A percentile compares a stretch with the other conserved stretches of the same genome.
Evolutionary conservation across 2,329 filamentous ascomycete species (phyloP).

Genomic region (Stagonosporopsis vannaccii): DNA sequence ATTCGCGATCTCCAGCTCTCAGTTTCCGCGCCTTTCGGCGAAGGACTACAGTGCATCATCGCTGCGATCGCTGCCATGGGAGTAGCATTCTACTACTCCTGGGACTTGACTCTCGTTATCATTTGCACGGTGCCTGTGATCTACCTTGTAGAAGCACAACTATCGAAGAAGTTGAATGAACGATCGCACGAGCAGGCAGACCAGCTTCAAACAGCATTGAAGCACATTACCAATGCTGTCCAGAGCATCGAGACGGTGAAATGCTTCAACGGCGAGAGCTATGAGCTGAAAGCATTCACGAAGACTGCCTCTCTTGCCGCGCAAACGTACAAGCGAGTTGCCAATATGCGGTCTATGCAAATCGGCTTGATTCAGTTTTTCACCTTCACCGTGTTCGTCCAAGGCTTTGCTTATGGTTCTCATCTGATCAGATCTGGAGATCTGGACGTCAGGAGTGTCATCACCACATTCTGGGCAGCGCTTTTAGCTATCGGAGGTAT

Average conservation of each 20-base stretch:
- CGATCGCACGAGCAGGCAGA: conserved; percentile 74
- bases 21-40: conserved; percentile 80
- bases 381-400: conserved; percentile 79
- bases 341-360: conserved; percentile 73
- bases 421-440: conserved; percentile 68
- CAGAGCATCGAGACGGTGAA: conserved; percentile 85
- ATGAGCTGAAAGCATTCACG: conserved; percentile 73
- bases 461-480: conserved; percentile 87
- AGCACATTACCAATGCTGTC: conserved; percentile 73
- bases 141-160: conserved; percentile 63
- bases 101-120: conserved; percentile 82
- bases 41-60: conserved; percentile 69
- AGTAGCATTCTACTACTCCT: conserved; percentile 80
- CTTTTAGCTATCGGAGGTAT: conserved; percentile 78
- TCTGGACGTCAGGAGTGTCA: conserved; percentile 68
- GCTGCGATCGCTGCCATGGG: conserved; percentile 70
- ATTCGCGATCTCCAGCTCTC: conserved; percentile 82
- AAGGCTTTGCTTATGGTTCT: conserved; percentile 89
- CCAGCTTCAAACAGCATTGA: conserved; percentile 74
- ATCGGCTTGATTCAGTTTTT: conserved; percentile 77
- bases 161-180: conserved; percentile 68
- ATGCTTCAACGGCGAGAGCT: conserved; percentile 76
- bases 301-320: conserved; percentile 65
- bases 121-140: conserved; percentile 76
- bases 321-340: conserved; percentile 70